These are phyloP conservation scores for Gynandropsis gynandra DNA, from an alignment of 345 rosid genomes.

Conservation along the genomic window DNA sequence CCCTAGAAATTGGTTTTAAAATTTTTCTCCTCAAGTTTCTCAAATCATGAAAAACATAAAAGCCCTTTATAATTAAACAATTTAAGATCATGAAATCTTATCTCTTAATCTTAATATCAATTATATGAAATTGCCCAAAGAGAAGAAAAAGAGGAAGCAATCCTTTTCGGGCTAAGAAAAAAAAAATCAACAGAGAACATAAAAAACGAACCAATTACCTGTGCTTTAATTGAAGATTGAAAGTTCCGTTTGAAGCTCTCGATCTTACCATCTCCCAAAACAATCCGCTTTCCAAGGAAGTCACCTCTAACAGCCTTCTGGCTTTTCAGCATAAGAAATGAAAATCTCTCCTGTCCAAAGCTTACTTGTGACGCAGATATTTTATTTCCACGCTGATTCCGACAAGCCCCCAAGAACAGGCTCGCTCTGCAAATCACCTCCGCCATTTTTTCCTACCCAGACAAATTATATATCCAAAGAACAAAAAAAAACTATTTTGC, in stretches of 20 bases:
- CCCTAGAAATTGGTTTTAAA: too few species aligned
- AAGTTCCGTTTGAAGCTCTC: constrained; percentile 23
- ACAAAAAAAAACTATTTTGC: not conserved
- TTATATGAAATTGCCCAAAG: not conserved
- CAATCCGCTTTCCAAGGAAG: constrained; percentile 43
- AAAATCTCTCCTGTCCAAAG: constrained; percentile 29
- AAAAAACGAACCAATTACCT: constrained; percentile 33
- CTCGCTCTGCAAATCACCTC: constrained; percentile 42
- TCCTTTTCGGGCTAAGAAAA: not conserved
- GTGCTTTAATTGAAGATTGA: constrained; percentile 35
- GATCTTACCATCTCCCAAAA: constrained; percentile 24
- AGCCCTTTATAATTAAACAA: too few species aligned
- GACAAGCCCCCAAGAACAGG: constrained; percentile 30
- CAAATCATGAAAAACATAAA: too few species aligned
- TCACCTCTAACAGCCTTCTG: constrained; percentile 36
- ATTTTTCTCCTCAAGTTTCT: too few species aligned
- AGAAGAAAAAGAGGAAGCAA: not conserved
- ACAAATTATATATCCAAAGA: not conserved
- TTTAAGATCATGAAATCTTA: too few species aligned
- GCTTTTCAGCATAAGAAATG: constrained; percentile 28
- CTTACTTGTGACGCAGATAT: constrained; percentile 26
- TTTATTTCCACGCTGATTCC: constrained; percentile 26
- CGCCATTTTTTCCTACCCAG: constrained; percentile 29
- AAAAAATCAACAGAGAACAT: not conserved
- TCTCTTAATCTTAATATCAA: not conserved